Evolutionary conservation across 306 rosid species (phyloP), one percentile per base, ranked within the genome.

Genomic region (Quercus engelmannii): DNA sequence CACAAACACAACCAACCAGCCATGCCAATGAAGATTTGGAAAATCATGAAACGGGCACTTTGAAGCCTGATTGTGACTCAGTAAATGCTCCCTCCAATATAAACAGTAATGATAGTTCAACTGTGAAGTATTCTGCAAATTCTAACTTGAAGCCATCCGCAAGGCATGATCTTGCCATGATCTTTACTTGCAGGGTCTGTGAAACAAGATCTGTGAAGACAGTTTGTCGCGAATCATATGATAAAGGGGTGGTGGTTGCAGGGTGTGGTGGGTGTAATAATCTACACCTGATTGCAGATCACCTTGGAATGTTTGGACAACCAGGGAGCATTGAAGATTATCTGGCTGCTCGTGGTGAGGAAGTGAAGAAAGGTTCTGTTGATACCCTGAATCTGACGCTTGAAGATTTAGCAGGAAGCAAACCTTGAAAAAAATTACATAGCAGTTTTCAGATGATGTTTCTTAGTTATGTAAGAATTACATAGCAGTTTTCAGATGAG

Each of bases 131-230:
- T 81, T 79, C 89, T 55, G 91, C 86, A 7, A 85, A 20, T 19
- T 88, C 91, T 77, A 87, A 65, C 83, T 84, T 93, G 79, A 95
- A 87, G 76, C 31, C 85, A 46, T 93, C 98, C 12, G 63, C 97
- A n/a, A 88, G 99, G 87, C 99, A 93, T 85, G 97, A 95, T 76
- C 94, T 95, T 73, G 97, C 94, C 35, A 88, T 93, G 96, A 75
- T 95, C 35, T 95, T 91, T 84, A 95, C 98, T 76, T 95, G 99
- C 91, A 90, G 83, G 76, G 96, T 93, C 82, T 95, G 98, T 41
- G 96, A 95, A 83, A 93, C 97, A 11, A 90, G 99, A 86, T 91
- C 97, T 19, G 30, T 91, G 18, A 95, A 95, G 91, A 91, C 90
- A 0, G 88, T 75, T 68, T 87, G 92, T 69, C 96, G 97, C 0